These are phyloP conservation scores for Phallus indusiatus DNA, from an alignment of 768 basidiomycete genomes.

Conservation along the genomic window DNA sequence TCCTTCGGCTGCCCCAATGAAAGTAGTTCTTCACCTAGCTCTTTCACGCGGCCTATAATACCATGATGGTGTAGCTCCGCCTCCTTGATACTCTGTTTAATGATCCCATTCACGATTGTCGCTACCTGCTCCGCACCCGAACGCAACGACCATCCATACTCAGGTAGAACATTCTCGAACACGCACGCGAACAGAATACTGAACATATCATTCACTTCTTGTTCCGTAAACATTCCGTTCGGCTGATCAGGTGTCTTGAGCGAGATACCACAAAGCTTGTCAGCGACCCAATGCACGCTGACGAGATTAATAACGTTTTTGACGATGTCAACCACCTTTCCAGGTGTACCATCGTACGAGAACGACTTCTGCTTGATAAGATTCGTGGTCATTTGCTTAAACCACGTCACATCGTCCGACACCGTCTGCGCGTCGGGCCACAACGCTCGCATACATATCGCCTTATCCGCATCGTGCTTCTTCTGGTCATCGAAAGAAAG, in stretches of 20 bases:
- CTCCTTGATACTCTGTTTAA: slow-evolving; percentile 23
- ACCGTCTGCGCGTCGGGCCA: neutral
- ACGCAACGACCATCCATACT: neutral
- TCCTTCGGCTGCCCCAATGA: slow-evolving; percentile 13
- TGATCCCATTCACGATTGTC: slow-evolving; percentile 27
- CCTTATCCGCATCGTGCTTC: slow-evolving; percentile 7
- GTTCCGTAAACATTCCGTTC: slow-evolving; percentile 32
- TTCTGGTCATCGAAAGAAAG: neutral
- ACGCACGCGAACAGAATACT: slow-evolving; percentile 27
- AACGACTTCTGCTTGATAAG: slow-evolving; percentile 11
- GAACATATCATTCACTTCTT: slow-evolving; percentile 39
- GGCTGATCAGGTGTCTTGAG: slow-evolving; percentile 24
- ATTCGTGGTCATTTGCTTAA: slow-evolving; percentile 20
- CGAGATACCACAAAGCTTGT: slow-evolving; percentile 35
- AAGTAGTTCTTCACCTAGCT: neutral
- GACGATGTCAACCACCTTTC: slow-evolving; percentile 46
- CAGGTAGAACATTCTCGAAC: neutral
- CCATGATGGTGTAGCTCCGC: slow-evolving; percentile 18
- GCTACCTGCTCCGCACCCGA: neutral
- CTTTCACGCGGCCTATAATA: neutral
- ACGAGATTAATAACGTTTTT: slow-evolving; percentile 56
- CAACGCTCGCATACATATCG: neutral
- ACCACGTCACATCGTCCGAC: slow-evolving; percentile 17
- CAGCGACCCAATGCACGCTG: slow-evolving; percentile 52
- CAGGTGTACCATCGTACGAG: slow-evolving; percentile 10